These are phyloP conservation scores for Alternaria postmessia DNA, from an alignment of 2,329 filamentous ascomycete species.

Conservation along the genomic window DNA sequence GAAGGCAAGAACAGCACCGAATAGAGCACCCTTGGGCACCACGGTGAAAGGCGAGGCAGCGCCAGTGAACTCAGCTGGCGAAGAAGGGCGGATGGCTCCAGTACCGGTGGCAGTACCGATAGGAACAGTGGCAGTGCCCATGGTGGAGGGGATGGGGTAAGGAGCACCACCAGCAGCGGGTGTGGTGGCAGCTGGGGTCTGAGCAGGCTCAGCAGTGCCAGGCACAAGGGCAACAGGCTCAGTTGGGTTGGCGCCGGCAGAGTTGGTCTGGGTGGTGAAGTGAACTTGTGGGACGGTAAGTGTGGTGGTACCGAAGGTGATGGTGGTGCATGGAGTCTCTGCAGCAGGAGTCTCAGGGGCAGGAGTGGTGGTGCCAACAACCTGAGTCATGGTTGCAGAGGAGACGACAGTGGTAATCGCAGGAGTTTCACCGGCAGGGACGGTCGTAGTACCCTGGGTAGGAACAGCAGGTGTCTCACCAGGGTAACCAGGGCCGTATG, in stretches of 20 bases:
- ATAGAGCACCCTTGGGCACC: conserved; percentile 30
- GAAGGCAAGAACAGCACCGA: conserved; percentile 44
- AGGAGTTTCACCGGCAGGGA: conserved; percentile 13
- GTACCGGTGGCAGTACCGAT: conserved; percentile 36
- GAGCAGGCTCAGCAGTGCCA: conserved; percentile 39
- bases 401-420: conserved; percentile 4
- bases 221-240: conserved; percentile 49
- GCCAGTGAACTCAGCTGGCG: conserved; percentile 46
- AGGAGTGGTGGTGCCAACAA: conserved; percentile 6
- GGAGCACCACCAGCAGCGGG: conserved; percentile 20
- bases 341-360: conserved; percentile 4
- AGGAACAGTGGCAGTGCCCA: conserved; percentile 28
- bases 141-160: conserved; percentile 35
- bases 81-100: conserved; percentile 26
- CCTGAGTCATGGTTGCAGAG: background rate
- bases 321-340: conserved; percentile 46
- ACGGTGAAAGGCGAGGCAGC: conserved; percentile 40
- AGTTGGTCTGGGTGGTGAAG: conserved; percentile 52
- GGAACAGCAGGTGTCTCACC: conserved; percentile 14
- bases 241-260: conserved; percentile 37
- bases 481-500: background rate
- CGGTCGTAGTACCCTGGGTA: conserved; percentile 7
- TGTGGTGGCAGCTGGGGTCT: conserved; percentile 38
- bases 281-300: conserved; percentile 58
- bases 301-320: conserved; percentile 54